Conservation (phyloP, 2,329 filamentous ascomycete genomes). For the Colletotrichum gigasporum region DNA sequence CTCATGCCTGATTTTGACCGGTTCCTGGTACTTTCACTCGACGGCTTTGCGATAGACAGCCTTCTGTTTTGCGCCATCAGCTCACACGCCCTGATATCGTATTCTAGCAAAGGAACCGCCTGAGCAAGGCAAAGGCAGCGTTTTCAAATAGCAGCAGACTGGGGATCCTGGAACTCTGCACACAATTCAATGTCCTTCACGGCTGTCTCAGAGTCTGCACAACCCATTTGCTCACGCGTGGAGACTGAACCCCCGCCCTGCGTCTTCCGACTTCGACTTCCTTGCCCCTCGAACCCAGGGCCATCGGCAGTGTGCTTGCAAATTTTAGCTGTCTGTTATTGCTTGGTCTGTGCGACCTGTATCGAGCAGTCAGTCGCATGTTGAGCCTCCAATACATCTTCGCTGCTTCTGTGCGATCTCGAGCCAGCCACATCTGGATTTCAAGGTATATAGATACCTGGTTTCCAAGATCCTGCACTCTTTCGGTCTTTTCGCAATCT, state of each 20-base stretch:
- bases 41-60: slow-evolving; percentile 30
- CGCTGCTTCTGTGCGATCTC: slow-evolving; percentile 41
- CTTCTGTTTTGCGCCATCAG: slow-evolving; percentile 8
- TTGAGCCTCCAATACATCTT: slow-evolving; percentile 35
- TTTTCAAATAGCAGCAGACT: slow-evolving; percentile 35
- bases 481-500: slow-evolving; percentile 28
- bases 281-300: slow-evolving; percentile 15
- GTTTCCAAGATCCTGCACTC: slow-evolving; percentile 43
- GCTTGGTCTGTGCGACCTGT: slow-evolving; percentile 29
- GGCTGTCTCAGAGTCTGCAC: slow-evolving; percentile 56
- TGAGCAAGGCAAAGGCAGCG: slow-evolving; percentile 21
- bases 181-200: slow-evolving; percentile 47
- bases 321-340: slow-evolving; percentile 19
- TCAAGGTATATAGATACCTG: slow-evolving; percentile 49
- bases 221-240: slow-evolving; percentile 43
- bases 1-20: slow-evolving; percentile 7
- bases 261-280: slow-evolving; percentile 38
- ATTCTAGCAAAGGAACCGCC: slow-evolving; percentile 18
- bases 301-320: slow-evolving; percentile 20
- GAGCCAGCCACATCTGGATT: slow-evolving; percentile 39
- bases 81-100: slow-evolving; percentile 20
- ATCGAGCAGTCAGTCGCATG: slow-evolving; percentile 21
- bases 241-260: slow-evolving; percentile 32
- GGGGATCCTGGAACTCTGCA: slow-evolving; percentile 43
- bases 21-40: slow-evolving; percentile 15